A percentile compares a stretch with the other conserved stretches of the same genome.
Conservation (phyloP, 2,329 filamentous ascomycete species). For the Ophiosphaerella korrae region DNA sequence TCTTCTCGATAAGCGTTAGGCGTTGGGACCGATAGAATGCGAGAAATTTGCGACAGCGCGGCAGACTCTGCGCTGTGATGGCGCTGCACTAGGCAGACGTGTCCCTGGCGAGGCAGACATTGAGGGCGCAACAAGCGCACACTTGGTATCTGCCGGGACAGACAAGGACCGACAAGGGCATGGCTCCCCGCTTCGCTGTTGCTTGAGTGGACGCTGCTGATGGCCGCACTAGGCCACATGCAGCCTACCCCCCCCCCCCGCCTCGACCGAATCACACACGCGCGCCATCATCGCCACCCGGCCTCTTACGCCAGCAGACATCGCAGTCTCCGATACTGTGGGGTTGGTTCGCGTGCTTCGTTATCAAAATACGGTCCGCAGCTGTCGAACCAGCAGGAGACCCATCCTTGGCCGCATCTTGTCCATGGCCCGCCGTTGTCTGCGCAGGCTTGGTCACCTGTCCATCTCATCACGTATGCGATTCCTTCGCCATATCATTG, state of each 20-base stretch:
- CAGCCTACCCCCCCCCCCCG: too few species aligned
- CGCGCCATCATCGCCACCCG: not conserved
- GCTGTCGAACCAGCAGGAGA: not conserved
- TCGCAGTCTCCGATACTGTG: not conserved
- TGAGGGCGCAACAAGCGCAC: too few species aligned
- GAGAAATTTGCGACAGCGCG: too few species aligned
- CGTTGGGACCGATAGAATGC: not conserved
- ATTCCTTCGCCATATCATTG: not conserved
- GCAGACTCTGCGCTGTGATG: too few species aligned
- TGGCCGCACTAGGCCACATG: not conserved
- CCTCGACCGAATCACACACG: not conserved
- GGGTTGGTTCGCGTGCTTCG: not conserved
- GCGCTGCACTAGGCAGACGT: too few species aligned
- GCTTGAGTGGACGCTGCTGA: not conserved
- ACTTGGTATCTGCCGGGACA: too few species aligned
- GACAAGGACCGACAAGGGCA: too few species aligned
- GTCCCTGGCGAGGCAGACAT: too few species aligned
- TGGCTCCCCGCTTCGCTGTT: too few species aligned
- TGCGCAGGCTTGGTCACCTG: not conserved
- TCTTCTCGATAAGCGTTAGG: slow-evolving; percentile 1
- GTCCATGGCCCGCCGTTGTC: too few species aligned
- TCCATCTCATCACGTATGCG: not conserved
- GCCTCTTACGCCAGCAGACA: not conserved
- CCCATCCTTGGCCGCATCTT: not conserved
- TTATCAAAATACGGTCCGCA: not conserved